These are phyloP conservation scores for Neolentinus lepideus DNA, from an alignment of 1,284 basidiomycete genomes.

Conservation along the genomic window DNA sequence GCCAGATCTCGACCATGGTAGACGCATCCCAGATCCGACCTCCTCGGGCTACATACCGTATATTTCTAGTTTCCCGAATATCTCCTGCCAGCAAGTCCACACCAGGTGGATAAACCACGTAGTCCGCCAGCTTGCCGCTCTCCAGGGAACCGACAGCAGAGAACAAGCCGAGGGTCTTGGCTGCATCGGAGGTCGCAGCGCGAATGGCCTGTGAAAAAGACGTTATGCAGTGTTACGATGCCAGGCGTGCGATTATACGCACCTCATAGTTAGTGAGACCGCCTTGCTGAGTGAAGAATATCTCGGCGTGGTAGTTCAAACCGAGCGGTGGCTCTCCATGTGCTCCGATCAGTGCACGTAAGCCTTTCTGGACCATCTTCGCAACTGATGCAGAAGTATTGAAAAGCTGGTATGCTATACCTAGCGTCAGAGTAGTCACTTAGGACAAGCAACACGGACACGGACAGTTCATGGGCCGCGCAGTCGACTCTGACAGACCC, in stretches of 20 bases:
- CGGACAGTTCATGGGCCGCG: conserved; percentile 52
- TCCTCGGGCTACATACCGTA: conserved; percentile 50
- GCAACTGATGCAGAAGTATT: conserved; percentile 63
- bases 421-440: background rate
- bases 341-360: conserved; percentile 60
- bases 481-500: conserved; percentile 48
- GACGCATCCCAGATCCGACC: conserved; percentile 61
- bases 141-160: conserved; percentile 55
- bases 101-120: conserved; percentile 52
- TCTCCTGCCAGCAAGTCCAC: conserved; percentile 48
- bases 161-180: conserved; percentile 54
- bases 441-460: conserved; percentile 5
- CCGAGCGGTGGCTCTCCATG: conserved; percentile 72
- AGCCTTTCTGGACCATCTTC: conserved; percentile 56
- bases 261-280: conserved; percentile 48
- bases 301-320: conserved; percentile 68
- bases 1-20: conserved; percentile 65
- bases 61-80: conserved; percentile 39
- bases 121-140: conserved; percentile 60
- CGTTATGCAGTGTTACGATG: background rate
- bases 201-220: conserved; percentile 42
- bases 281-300: conserved; percentile 54
- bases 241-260: background rate
- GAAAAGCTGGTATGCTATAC: conserved; percentile 52
- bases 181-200: conserved; percentile 58